These are phyloP conservation scores for Tolypocladium pustulatum DNA, from an alignment of 2,329 filamentous ascomycete species.

Conservation along the genomic window DNA sequence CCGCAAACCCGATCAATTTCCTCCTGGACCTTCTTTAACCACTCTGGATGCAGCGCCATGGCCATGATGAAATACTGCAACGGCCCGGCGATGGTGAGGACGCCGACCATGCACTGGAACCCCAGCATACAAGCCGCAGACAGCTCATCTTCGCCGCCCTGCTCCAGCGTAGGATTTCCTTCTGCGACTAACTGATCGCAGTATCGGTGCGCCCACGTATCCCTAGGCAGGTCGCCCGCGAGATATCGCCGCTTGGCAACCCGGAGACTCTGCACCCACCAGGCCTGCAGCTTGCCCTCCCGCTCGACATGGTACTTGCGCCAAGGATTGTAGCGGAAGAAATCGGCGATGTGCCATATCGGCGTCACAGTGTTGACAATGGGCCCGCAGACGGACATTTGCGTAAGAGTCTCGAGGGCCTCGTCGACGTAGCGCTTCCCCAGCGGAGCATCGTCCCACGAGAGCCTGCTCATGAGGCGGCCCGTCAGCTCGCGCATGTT, in stretches of 20 bases:
- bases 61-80: slow-evolving; percentile 42
- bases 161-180: slow-evolving; percentile 24
- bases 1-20: slow-evolving; percentile 27
- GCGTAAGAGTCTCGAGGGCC: neutral
- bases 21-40: slow-evolving; percentile 41
- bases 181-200: neutral
- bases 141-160: slow-evolving; percentile 32
- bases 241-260: neutral
- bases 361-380: neutral
- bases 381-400: neutral
- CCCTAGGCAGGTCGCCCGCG: neutral
- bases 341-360: neutral
- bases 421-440: neutral
- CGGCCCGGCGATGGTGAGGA: slow-evolving; percentile 37
- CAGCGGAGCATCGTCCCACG: neutral
- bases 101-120: slow-evolving; percentile 39
- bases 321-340: neutral
- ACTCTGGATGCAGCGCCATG: slow-evolving; percentile 41
- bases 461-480: neutral
- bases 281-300: neutral
- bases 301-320: neutral
- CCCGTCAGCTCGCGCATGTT: neutral
- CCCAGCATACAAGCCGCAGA: slow-evolving; percentile 39
- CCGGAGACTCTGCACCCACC: neutral
- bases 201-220: neutral